A percentile compares a stretch with the other conserved stretches of the same genome.
These are phyloP conservation scores for Fusarium transvaalense DNA, from an alignment of 2,329 filamentous ascomycete species.

Conservation along the genomic window DNA sequence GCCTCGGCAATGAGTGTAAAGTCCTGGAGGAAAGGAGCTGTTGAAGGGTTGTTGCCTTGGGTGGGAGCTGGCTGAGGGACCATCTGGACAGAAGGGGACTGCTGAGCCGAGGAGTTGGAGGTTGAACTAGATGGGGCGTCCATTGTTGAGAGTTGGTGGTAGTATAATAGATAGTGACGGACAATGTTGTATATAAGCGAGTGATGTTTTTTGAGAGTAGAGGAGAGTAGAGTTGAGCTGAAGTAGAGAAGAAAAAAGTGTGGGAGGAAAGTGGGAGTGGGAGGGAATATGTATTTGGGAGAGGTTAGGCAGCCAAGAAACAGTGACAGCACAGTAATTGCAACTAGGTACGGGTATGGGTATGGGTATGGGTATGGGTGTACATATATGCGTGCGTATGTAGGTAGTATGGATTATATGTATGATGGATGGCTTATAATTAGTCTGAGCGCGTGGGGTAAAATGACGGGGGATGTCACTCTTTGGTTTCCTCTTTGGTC, in stretches of 20 bases:
- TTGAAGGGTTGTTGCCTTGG: conserved; percentile 56
- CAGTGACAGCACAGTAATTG: conserved; percentile 15
- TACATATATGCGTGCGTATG: conserved; percentile 5
- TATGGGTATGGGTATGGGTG: conserved; percentile 8
- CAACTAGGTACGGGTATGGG: conserved; percentile 8
- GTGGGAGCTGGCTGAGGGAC: conserved; percentile 45
- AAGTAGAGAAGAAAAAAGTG: not conserved
- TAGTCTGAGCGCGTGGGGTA: conserved; percentile 31
- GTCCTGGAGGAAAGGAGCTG: conserved; percentile 77
- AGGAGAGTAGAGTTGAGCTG: too few species aligned
- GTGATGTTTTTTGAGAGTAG: not conserved
- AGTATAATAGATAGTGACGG: conserved; percentile 22
- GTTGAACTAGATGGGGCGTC: conserved; percentile 53
- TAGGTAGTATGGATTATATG: conserved; percentile 23
- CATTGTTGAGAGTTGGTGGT: conserved; percentile 41
- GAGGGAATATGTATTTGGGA: conserved; percentile 28
- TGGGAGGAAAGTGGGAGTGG: conserved; percentile 14
- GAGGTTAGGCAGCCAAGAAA: conserved; percentile 31
- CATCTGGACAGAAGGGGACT: conserved; percentile 50
- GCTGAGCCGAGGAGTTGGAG: conserved; percentile 49
- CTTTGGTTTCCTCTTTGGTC: conserved; percentile 15
- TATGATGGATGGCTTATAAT: conserved; percentile 8
- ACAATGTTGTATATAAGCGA: conserved; percentile 12
- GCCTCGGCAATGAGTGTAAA: conserved; percentile 91
- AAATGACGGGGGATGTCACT: conserved; percentile 32